Conservation (phyloP, 2,329 filamentous ascomycete genomes). For the Ophiostoma sp. region DNA sequence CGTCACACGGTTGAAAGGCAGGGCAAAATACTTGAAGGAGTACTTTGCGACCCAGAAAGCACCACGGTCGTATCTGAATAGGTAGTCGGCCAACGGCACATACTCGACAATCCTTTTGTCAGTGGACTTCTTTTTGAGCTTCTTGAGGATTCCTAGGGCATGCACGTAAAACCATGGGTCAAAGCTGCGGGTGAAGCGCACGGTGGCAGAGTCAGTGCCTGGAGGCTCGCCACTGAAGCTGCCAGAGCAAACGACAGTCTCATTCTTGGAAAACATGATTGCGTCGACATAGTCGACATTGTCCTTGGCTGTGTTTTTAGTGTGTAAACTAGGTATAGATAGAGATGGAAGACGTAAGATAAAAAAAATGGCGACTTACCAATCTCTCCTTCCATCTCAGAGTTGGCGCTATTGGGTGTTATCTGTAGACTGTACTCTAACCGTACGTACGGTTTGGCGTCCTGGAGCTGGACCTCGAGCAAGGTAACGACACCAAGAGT, state of each 20-base stretch:
- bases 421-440: slow-evolving; percentile 47
- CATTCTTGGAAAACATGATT: slow-evolving; percentile 55
- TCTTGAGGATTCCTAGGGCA: slow-evolving; percentile 43
- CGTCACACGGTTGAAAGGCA: slow-evolving; percentile 55
- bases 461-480: slow-evolving; percentile 52
- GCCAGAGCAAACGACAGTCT: slow-evolving; percentile 58
- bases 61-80: slow-evolving; percentile 66
- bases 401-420: slow-evolving; percentile 42
- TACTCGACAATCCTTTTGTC: slow-evolving; percentile 38
- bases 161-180: slow-evolving; percentile 75
- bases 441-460: slow-evolving; percentile 51
- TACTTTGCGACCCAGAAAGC: slow-evolving; percentile 63
- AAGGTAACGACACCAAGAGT: slow-evolving; percentile 58
- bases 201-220: slow-evolving; percentile 30
- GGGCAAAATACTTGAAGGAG: slow-evolving; percentile 59
- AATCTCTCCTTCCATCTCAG: slow-evolving; percentile 36
- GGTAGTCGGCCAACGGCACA: slow-evolving; percentile 59
- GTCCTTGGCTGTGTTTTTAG: slow-evolving; percentile 8
- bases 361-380: slow-evolving; percentile 14
- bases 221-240: slow-evolving; percentile 45
- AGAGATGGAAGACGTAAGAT: too few species aligned
- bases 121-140: slow-evolving; percentile 28
- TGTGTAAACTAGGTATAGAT: neutral
- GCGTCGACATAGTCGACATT: slow-evolving; percentile 60
- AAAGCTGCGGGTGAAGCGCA: slow-evolving; percentile 49